Evolutionary conservation across 148 eudicot genomes (phyloP).

Genomic region (Oxyria digyna): DNA sequence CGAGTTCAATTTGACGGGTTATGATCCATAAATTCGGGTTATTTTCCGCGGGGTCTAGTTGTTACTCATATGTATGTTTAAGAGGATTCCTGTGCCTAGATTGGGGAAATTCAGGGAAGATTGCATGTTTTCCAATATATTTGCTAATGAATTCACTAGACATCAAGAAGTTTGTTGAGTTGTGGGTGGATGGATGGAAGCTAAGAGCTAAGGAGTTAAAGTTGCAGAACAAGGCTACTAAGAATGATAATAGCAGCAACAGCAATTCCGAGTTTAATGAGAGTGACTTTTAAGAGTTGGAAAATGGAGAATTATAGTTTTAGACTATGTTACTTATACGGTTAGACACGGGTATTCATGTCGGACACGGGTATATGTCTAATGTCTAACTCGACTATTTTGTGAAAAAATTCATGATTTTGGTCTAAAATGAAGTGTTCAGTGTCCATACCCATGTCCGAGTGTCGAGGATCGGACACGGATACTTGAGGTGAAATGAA

Average conservation of each 20-base stretch:
- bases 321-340: too few species aligned
- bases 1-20: too few species aligned
- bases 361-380: too few species aligned
- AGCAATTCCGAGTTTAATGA: constrained; percentile 9
- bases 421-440: too few species aligned
- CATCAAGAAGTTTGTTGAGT: constrained; percentile 65
- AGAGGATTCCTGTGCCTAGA: constrained; percentile 55
- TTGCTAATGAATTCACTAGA: constrained; percentile 67
- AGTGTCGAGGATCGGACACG: too few species aligned
- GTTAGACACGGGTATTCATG: too few species aligned
- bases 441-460: too few species aligned
- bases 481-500: too few species aligned
- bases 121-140: constrained; percentile 68
- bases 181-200: constrained; percentile 66
- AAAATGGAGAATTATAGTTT: not conserved
- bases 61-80: constrained; percentile 57
- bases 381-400: too few species aligned
- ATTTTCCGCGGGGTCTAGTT: too few species aligned
- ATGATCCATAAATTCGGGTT: too few species aligned
- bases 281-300: constrained; percentile 9
- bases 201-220: constrained; percentile 37
- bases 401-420: too few species aligned
- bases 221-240: constrained; percentile 26
- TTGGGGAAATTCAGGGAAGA: constrained; percentile 84
- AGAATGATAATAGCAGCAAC: constrained; percentile 26